Evolutionary conservation across 805 yeast species (phyloP), one percentile per base, ranked within the genome.

Genomic region (Saccharomycopsis sp.): DNA sequence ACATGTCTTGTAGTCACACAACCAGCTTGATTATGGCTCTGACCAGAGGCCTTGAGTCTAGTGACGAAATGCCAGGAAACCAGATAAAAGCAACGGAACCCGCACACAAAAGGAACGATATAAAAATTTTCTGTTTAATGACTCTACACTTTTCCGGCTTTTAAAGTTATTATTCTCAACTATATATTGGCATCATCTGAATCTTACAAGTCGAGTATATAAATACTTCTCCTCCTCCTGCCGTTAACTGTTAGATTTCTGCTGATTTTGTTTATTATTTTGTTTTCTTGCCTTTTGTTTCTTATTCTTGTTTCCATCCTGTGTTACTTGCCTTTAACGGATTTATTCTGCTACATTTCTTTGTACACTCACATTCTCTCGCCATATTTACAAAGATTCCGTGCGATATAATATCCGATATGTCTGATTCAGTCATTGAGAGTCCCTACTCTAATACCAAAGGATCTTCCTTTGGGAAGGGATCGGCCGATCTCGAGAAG

Each of bases 171-270:
- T 29, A 12, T 12, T 29, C 12, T 29, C 12, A 29, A 29, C 38
- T 12, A 29, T 29, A 29, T 29, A 29, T 29, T 29, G 38, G 38
- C 38, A 7, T 29, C 38, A 29, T 29, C 38, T 29, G 9, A 29
- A 29, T 29, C 12, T 29, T 29, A 5, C 38, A 29, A 29, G 38
- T 12, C 3, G 20, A 44, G 22, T 8, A 44, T 44, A 44, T 44
- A 44, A 44, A 44, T 52, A 17, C 35, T 22, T 52, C 54, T 52
- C 54, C 22, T 52, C 15, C 54, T 52, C 54, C 54, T 52, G 54
- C 54, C 54, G 25, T 52, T 52, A 52, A 29, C 54, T 52, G 17
- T 44, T 44, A 5, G 3, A 17, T 44, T 44, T 7, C 8, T 8
- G 12, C 38, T 29, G 38, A n/a, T n/a, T n/a, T n/a, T 8, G 41